A percentile compares a stretch with the other conserved stretches of the same genome.
These are phyloP conservation scores for Logfia minima DNA, from an alignment of 129 eudicot species.

Conservation along the genomic window DNA sequence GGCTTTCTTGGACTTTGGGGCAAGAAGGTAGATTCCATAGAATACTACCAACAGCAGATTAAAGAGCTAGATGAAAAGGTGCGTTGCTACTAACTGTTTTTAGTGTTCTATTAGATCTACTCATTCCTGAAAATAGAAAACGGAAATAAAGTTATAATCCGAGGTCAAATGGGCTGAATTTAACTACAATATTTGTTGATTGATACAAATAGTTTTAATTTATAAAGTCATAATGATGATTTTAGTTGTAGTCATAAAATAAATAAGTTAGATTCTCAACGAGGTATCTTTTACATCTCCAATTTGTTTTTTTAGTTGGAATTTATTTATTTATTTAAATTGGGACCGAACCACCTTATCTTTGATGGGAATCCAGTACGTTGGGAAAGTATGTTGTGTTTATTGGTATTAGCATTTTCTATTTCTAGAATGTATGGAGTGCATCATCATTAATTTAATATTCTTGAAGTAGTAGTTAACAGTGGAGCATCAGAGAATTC, in stretches of 20 bases:
- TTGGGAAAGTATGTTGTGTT: background rate
- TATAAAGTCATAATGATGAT: background rate
- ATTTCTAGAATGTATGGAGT: background rate
- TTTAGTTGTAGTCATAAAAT: background rate
- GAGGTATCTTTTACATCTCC: background rate
- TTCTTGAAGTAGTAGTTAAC: slow-evolving; percentile 34
- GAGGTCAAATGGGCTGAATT: slow-evolving; percentile 2
- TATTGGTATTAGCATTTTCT: background rate
- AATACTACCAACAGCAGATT: slow-evolving; percentile 66
- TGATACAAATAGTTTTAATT: background rate
- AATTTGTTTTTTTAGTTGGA: background rate
- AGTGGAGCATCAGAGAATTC: slow-evolving; percentile 33
- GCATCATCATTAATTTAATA: background rate
- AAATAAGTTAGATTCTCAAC: background rate
- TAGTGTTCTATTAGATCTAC: background rate
- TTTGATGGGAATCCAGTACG: background rate
- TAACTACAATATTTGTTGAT: background rate
- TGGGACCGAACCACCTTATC: background rate
- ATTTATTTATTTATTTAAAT: no score
- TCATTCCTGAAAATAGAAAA: background rate
- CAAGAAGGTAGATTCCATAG: slow-evolving; percentile 69
- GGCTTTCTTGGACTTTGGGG: slow-evolving; percentile 99
- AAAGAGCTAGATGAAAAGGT: slow-evolving; percentile 70
- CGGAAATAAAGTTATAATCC: background rate
- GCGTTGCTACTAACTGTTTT: slow-evolving; percentile 18